A percentile compares a stretch with the other conserved stretches of the same genome.
Conservation (phyloP, 768 basidiomycete species). For the Tylopilus felleus region DNA sequence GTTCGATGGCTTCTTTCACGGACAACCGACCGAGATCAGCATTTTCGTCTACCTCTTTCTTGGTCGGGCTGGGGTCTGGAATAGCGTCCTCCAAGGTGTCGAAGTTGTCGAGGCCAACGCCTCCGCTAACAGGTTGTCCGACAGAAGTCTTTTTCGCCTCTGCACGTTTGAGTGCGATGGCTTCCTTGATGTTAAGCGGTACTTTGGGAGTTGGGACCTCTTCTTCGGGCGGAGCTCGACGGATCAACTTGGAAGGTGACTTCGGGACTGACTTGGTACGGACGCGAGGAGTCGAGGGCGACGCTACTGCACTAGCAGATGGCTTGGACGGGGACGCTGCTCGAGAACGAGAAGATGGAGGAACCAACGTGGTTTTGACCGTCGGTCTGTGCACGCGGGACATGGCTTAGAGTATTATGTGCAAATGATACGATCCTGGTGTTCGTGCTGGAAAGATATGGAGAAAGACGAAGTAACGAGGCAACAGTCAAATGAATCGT, state of each 20-base stretch:
- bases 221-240: constrained; percentile 22
- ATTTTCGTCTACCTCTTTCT: constrained; percentile 45
- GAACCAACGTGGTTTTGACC: constrained; percentile 25
- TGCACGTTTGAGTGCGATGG: constrained; percentile 74
- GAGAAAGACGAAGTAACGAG: neutral
- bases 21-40: constrained; percentile 58
- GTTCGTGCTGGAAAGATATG: constrained; percentile 6
- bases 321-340: constrained; percentile 31
- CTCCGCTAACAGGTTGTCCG: constrained; percentile 25
- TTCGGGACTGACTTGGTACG: constrained; percentile 38
- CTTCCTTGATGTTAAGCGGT: constrained; percentile 62
- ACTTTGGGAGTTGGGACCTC: constrained; percentile 30
- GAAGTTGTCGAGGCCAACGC: constrained; percentile 34
- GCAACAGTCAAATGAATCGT: neutral
- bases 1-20: constrained; percentile 72
- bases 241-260: constrained; percentile 30
- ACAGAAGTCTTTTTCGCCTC: constrained; percentile 62
- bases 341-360: constrained; percentile 31
- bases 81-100: constrained; percentile 48
- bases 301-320: constrained; percentile 22
- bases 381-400: constrained; percentile 40
- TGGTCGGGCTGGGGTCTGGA: constrained; percentile 26
- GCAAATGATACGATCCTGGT: neutral
- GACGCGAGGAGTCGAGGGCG: constrained; percentile 29
- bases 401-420: constrained; percentile 25